Conservation (phyloP, 441 rosid genomes). For the Corymbia citriodora region DNA sequence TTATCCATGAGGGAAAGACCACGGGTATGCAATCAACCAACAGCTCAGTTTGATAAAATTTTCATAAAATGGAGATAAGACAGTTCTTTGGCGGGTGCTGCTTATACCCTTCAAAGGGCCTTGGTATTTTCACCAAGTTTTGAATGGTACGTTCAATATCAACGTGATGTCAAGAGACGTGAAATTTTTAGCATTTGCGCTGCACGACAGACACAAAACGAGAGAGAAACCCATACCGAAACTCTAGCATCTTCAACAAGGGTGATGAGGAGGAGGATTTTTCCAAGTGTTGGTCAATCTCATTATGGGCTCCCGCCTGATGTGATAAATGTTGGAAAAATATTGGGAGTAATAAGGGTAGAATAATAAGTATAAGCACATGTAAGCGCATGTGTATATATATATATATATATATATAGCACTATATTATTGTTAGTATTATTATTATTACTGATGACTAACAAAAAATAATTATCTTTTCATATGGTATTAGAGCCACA, state of each 20-base stretch:
- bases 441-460: too few relatives aligned
- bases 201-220: neutral
- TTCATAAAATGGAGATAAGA: neutral
- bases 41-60: neutral
- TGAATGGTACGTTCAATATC: neutral
- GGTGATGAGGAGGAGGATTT: slow-evolving; percentile 82
- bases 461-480: too few relatives aligned
- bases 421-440: too few relatives aligned
- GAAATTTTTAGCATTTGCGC: neutral
- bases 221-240: slow-evolving; percentile 40
- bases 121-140: neutral
- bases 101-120: neutral
- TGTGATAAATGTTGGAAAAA: slow-evolving; percentile 39
- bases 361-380: too few relatives aligned
- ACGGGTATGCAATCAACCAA: neutral
- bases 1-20: neutral
- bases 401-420: too few relatives aligned
- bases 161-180: neutral
- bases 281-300: slow-evolving; percentile 77
- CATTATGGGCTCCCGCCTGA: slow-evolving; percentile 70
- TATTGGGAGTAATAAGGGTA: too few relatives aligned
- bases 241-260: slow-evolving; percentile 84
- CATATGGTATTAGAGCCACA: too few relatives aligned
- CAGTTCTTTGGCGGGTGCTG: neutral
- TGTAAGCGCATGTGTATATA: too few relatives aligned